Base-by-base conservation (phyloP, 202 grass and related monocot genomes). In the Panicum virgatum region DNA sequence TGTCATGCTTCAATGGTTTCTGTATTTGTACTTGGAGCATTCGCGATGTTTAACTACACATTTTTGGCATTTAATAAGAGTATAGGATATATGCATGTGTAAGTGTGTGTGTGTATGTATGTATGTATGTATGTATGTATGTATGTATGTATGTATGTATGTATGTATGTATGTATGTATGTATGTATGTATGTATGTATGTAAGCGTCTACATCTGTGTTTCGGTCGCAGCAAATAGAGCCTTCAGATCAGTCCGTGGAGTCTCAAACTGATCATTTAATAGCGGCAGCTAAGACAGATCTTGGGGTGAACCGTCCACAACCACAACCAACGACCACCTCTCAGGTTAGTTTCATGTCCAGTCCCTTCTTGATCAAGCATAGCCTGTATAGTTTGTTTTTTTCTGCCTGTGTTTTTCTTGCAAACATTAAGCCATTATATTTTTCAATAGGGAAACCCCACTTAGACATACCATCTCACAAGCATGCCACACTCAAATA, bases 311-410 rank as follows among this genome's bases (percentile, higher is more conserved):
- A 69, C 22, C 25, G 3, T 70, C 23, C 66, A 70, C 66, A 46
- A 4, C 23, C 66, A 70, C 66, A 46, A 4, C 66, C 23, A 26
- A 45, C 6, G 22, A 16, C 12, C 1, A 3, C 38, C 16, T 6
- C 66, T 69, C 22, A 69, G 66, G 66, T 70, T 70, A 70, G 42
- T 62, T 15, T 18, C 2, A 6, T 69, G 39, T 69, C 42, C 66
- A 23, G 22, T 22, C n/a, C 0, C 3, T 23, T 56, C 52, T 54
- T 58, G 22, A 26, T 58, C n/a, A 58, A 57, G 23, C 53, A 44
- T 44, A 23, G 11, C 65, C 6, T 26, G 37, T 40, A 39, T 68
- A 14, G 12, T 44, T 13, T 5, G 7, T 3, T 20, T 9, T 6
- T 20, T 34, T 39, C 8, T n/a, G 4, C 15, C 15, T 37, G 15